Conservation (phyloP, 495 filamentous ascomycete species). For the Bryoglossum gracile region DNA sequence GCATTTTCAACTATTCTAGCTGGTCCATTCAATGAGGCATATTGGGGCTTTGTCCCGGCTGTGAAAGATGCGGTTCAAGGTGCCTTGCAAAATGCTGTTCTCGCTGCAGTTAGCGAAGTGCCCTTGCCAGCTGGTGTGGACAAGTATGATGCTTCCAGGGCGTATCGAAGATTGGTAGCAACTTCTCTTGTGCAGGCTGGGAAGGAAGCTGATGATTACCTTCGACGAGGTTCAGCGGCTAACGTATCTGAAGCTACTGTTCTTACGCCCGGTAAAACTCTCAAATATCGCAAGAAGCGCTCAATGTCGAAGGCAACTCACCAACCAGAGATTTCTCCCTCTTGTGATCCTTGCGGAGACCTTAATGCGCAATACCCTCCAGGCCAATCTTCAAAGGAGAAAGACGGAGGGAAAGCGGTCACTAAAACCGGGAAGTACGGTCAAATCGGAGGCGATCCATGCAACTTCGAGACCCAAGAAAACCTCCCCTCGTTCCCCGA, state of each 20-base stretch:
- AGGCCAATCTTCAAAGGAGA: not conserved
- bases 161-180: constrained; percentile 13
- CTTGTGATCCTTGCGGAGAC: not conserved
- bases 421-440: not conserved
- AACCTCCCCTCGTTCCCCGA: not conserved
- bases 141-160: constrained; percentile 9
- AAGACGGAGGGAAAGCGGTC: too few species aligned
- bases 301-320: too few species aligned
- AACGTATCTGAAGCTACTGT: too few species aligned
- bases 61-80: constrained; percentile 20
- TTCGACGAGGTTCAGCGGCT: constrained; percentile 7
- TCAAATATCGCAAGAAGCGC: too few species aligned
- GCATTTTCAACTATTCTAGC: too few species aligned
- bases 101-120: constrained; percentile 14
- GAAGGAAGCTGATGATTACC: constrained; percentile 15
- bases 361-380: too few species aligned
- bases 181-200: constrained; percentile 8
- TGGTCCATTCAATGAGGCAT: constrained; percentile 14
- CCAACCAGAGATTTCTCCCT: not conserved
- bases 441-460: not conserved
- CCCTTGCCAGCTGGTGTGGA: constrained; percentile 5
- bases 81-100: constrained; percentile 18
- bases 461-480: not conserved
- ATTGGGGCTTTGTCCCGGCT: constrained; percentile 21
- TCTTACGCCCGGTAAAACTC: too few species aligned